A percentile compares a stretch with the other conserved stretches of the same genome.
These are phyloP conservation scores for Chondrus crispus DNA, from an alignment of 23 red algal species.

Conservation along the genomic window DNA sequence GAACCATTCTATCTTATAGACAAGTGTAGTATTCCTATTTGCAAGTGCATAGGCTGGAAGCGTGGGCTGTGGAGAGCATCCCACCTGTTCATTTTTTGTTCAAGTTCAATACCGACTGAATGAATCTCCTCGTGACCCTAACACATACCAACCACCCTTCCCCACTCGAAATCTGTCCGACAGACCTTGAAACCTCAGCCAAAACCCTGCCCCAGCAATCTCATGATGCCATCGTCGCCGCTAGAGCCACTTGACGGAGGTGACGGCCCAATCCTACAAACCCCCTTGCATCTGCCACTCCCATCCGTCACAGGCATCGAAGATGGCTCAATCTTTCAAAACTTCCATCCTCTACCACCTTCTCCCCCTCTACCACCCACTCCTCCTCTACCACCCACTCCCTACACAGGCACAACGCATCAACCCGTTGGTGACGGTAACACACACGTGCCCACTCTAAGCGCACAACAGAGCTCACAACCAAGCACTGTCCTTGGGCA, in stretches of 20 bases:
- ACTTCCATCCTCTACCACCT: too few species aligned
- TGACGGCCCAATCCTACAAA: background rate
- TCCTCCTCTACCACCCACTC: too few species aligned
- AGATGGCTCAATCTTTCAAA: too few species aligned
- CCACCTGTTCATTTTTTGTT: background rate
- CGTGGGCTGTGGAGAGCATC: background rate
- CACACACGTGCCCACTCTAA: background rate
- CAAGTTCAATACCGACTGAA: background rate
- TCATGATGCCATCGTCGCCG: background rate
- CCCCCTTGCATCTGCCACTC: too few species aligned
- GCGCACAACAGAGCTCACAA: background rate
- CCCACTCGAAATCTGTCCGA: background rate
- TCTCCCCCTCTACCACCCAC: too few species aligned
- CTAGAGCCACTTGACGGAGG: background rate
- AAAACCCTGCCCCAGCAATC: background rate
- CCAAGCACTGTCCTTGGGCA: background rate
- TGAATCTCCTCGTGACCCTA: background rate
- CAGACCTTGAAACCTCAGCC: background rate
- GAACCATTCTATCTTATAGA: background rate
- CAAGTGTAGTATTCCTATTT: background rate
- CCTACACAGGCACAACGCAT: too few species aligned
- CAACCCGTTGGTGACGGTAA: too few species aligned
- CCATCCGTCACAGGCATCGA: too few species aligned
- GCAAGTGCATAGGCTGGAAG: background rate
- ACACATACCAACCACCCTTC: background rate